Evolutionary conservation across 2,329 filamentous ascomycete genomes (phyloP).

Genomic region (Alternaria solani): DNA sequence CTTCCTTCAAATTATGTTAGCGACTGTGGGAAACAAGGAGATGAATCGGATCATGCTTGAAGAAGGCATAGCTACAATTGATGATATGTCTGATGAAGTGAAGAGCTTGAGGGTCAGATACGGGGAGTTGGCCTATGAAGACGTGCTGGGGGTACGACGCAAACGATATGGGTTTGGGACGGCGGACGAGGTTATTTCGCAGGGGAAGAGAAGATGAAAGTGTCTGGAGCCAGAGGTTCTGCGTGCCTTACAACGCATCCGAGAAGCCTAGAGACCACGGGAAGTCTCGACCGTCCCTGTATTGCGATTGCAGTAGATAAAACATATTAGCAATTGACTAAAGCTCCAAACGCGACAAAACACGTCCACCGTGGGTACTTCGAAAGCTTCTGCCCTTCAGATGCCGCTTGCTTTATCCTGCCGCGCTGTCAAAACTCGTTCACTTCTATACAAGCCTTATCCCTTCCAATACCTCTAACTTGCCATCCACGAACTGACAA

Average conservation of each 20-base stretch:
- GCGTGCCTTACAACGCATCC: no score
- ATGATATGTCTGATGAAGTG: not conserved
- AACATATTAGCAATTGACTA: not conserved
- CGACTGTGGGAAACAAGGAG: not conserved
- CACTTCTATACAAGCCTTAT: not conserved
- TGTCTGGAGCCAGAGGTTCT: not conserved
- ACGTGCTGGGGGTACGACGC: not conserved
- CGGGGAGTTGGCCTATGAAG: not conserved
- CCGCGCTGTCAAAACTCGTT: not conserved
- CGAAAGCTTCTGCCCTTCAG: no score
- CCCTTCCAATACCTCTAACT: not conserved
- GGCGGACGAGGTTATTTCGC: not conserved
- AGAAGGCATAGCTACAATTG: not conserved
- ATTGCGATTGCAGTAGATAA: not conserved
- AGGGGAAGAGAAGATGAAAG: not conserved
- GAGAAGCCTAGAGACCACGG: not conserved
- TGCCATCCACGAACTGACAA: slow-evolving; percentile 22
- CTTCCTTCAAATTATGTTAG: not conserved
- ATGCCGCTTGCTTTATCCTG: not conserved
- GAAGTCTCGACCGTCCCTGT: not conserved
- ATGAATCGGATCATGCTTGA: not conserved
- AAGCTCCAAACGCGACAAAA: not conserved
- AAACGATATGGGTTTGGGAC: not conserved
- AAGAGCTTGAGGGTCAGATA: not conserved
- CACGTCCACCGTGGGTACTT: not conserved